These are phyloP conservation scores for Quercus rubra DNA, from an alignment of 306 rosid species.

Conservation along the genomic window DNA sequence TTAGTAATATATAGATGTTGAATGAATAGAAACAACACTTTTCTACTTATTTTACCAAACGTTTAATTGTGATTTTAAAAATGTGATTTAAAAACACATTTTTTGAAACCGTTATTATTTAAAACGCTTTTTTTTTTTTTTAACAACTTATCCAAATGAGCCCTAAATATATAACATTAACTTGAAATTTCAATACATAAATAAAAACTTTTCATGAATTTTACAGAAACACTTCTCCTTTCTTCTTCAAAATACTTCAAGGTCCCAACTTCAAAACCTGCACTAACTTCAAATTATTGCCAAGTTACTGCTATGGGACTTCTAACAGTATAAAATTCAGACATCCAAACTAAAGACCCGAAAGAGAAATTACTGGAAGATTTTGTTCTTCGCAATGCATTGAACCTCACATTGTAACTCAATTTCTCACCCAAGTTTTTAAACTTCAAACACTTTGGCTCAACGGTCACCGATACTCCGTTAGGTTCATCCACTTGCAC, in stretches of 20 bases:
- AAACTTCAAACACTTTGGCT: slow-evolving; percentile 44
- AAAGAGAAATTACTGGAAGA: slow-evolving; percentile 32
- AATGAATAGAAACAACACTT: too few species aligned
- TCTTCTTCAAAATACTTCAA: background rate
- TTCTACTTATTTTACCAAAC: too few species aligned
- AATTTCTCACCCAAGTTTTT: slow-evolving; percentile 42
- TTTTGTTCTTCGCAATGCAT: slow-evolving; percentile 21
- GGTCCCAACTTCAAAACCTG: background rate
- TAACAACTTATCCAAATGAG: too few species aligned
- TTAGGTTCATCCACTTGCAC: slow-evolving; percentile 45
- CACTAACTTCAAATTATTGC: slow-evolving; percentile 21
- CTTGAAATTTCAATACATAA: background rate
- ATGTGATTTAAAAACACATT: too few species aligned
- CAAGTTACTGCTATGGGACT: slow-evolving; percentile 71
- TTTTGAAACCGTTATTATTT: too few species aligned
- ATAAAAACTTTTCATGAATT: background rate
- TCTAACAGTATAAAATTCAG: slow-evolving; percentile 43
- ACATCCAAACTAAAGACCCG: slow-evolving; percentile 54
- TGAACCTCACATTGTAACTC: slow-evolving; percentile 51
- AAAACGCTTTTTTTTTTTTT: too few species aligned
- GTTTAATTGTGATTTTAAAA: too few species aligned
- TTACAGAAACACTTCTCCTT: background rate
- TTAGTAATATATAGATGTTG: too few species aligned
- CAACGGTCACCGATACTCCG: slow-evolving; percentile 43
- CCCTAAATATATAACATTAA: too few species aligned